A percentile compares a stretch with the other conserved stretches of the same genome.
These are phyloP conservation scores for Globisporangium irregulare DNA, from an alignment of 352 stramenopile species.

Conservation along the genomic window DNA sequence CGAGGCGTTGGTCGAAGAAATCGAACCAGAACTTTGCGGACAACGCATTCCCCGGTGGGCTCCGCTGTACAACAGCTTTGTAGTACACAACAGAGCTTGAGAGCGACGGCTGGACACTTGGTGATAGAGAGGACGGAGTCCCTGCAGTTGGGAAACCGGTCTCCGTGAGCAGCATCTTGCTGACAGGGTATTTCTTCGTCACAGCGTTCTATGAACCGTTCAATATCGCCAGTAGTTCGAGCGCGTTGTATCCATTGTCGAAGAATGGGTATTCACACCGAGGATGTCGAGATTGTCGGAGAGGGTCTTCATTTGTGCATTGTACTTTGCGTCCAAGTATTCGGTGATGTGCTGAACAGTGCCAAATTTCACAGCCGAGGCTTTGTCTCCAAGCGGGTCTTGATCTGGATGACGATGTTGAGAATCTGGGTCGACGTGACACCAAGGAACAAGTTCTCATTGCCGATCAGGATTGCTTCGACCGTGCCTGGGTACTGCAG, in stretches of 20 bases:
- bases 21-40: conserved; percentile 52
- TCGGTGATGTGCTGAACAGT: too few relatives aligned
- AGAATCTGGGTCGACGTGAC: conserved; percentile 18
- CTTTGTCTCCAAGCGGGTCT: too few relatives aligned
- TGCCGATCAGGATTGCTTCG: conserved; percentile 31
- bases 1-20: conserved; percentile 48
- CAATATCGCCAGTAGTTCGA: too few relatives aligned
- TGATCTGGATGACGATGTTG: background rate
- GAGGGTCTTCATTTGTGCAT: too few relatives aligned
- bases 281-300: too few relatives aligned
- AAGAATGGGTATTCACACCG: too few relatives aligned
- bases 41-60: conserved; percentile 5
- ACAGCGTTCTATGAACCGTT: too few relatives aligned
- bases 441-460: conserved; percentile 27
- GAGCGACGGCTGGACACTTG: conserved; percentile 5
- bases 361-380: too few relatives aligned
- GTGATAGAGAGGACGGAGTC: conserved; percentile 8
- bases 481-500: conserved; percentile 25
- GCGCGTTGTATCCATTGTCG: too few relatives aligned
- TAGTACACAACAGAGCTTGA: conserved; percentile 12
- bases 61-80: conserved; percentile 26
- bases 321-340: too few relatives aligned
- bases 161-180: conserved; percentile 28
- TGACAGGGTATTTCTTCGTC: conserved; percentile 12
- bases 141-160: conserved; percentile 22